phyloP scores from a whole-genome alignment of 2,329 filamentous ascomycete genomes.

The Talaromyces sp. region DNA sequence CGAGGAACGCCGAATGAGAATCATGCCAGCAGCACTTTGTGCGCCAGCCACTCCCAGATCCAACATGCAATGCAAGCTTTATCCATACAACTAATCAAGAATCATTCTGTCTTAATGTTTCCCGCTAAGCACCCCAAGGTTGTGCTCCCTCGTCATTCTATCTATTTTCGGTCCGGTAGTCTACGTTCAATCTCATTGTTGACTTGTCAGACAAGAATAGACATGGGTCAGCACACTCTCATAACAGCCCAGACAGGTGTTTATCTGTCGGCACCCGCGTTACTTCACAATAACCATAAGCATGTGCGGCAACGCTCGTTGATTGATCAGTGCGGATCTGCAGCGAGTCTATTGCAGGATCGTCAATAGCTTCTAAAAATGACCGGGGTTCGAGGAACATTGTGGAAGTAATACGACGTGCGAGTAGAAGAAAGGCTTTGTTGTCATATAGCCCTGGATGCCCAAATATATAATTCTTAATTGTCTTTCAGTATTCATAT shows the following conservation, averaged over 20 bases:
- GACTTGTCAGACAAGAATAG: conserved; percentile 1
- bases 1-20: neutral
- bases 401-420: neutral
- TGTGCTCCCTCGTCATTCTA: neutral
- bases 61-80: neutral
- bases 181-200: neutral
- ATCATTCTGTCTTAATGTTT: neutral
- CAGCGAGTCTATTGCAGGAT: conserved; percentile 9
- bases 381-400: neutral
- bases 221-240: neutral
- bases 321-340: conserved; percentile 5
- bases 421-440: neutral
- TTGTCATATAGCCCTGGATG: neutral
- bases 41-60: conserved; percentile 11
- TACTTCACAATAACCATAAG: neutral
- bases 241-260: neutral
- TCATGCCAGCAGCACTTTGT: neutral
- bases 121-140: neutral
- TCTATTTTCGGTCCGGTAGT: neutral
- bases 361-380: neutral
- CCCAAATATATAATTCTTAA: neutral
- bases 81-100: neutral
- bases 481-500: too few species aligned
- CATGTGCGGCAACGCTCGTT: conserved; percentile 6
- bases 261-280: conserved; percentile 9